These are phyloP conservation scores for Cucurbita argyrosperma DNA, from an alignment of 306 rosid species.

Conservation along the genomic window DNA sequence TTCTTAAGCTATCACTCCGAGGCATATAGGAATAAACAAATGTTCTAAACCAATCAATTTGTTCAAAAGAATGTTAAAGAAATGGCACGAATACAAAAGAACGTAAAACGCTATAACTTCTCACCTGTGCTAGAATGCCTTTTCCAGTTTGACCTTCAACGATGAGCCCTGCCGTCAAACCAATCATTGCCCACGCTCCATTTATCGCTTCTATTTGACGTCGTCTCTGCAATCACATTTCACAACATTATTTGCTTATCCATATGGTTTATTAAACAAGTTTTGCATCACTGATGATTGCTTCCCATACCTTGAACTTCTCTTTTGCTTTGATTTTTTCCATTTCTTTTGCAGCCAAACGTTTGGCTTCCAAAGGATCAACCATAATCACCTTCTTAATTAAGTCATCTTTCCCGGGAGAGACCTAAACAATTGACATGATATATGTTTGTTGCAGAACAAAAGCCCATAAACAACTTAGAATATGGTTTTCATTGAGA, in stretches of 20 bases:
- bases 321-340: constrained; percentile 60
- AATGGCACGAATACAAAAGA: background rate
- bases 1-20: too few species aligned
- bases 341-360: constrained; percentile 82
- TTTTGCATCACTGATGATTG: background rate
- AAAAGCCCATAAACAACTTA: background rate
- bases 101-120: background rate
- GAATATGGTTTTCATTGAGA: background rate
- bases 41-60: too few species aligned
- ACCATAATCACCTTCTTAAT: constrained; percentile 60
- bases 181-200: constrained; percentile 98
- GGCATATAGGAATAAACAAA: too few species aligned
- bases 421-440: constrained; percentile 25
- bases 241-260: background rate
- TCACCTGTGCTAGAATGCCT: constrained; percentile 59
- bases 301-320: constrained; percentile 46
- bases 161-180: constrained; percentile 73
- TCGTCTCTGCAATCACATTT: constrained; percentile 38
- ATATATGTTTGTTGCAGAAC: constrained; percentile 9
- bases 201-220: constrained; percentile 84
- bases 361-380: constrained; percentile 92
- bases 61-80: too few species aligned
- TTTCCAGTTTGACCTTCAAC: constrained; percentile 80
- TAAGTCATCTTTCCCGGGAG: constrained; percentile 36
- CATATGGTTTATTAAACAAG: background rate